A percentile compares a stretch with the other conserved stretches of the same genome.
phyloP scores from a whole-genome alignment of 2,329 filamentous ascomycete genomes.

The Xylaria sp. region DNA sequence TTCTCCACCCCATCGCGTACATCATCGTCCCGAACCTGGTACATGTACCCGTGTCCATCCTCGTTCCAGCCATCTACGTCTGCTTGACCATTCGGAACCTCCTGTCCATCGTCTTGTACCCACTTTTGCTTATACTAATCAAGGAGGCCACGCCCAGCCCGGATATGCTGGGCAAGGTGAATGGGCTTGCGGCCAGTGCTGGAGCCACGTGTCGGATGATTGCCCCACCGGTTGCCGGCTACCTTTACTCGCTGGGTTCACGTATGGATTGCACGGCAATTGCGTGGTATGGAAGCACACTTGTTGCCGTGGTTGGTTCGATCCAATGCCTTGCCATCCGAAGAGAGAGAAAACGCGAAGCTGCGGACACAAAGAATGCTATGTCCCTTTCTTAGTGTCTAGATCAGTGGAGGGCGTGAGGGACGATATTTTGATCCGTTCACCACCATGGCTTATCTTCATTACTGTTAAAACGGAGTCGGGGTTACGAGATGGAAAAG shows the following conservation, averaged over 20 bases:
- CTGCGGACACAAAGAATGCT: conserved; percentile 9
- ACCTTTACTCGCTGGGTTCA: conserved; percentile 56
- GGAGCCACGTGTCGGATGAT: conserved; percentile 63
- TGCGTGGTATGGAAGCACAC: conserved; percentile 58
- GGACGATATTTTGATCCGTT: neutral
- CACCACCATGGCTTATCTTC: too few relatives aligned
- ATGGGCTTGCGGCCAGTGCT: conserved; percentile 60
- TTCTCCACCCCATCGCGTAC: conserved; percentile 59
- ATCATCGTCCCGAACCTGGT: conserved; percentile 54
- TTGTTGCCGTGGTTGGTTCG: conserved; percentile 52
- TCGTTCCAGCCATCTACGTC: conserved; percentile 55
- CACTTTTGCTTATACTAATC: conserved; percentile 60
- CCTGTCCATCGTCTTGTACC: conserved; percentile 59
- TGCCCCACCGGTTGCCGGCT: conserved; percentile 59
- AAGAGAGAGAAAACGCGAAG: conserved; percentile 26
- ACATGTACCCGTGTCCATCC: conserved; percentile 45
- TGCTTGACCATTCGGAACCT: conserved; percentile 55
- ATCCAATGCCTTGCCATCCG: conserved; percentile 55
- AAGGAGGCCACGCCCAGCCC: conserved; percentile 58
- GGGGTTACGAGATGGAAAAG: too few relatives aligned
- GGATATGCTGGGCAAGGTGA: conserved; percentile 56
- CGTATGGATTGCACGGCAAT: conserved; percentile 54
- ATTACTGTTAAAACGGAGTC: too few relatives aligned
- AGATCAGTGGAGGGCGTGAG: neutral
- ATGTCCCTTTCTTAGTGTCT: neutral